phyloP scores from a whole-genome alignment of 2,329 filamentous ascomycete species.

The Aspergillus texensis region DNA sequence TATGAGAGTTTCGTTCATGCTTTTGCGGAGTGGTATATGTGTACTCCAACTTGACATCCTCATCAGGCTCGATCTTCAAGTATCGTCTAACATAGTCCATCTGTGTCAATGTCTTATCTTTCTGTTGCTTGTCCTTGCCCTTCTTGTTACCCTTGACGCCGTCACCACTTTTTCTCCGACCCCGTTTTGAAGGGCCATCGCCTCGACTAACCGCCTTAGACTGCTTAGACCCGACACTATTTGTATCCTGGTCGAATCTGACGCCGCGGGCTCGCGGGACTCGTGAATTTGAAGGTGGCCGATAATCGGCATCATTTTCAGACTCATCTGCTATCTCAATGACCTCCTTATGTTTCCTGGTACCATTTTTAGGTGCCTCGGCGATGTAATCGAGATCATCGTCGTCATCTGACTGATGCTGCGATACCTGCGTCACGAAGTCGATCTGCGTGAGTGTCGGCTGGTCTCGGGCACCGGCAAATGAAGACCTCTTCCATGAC shows the following conservation, averaged over 20 bases:
- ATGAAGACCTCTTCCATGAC: slow-evolving; percentile 21
- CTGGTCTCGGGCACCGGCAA: slow-evolving; percentile 31
- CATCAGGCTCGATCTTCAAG: slow-evolving; percentile 37
- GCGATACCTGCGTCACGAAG: slow-evolving; percentile 34
- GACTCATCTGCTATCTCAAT: slow-evolving; percentile 30
- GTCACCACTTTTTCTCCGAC: slow-evolving; percentile 25
- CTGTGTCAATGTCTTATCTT: slow-evolving; percentile 45
- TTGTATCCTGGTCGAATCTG: slow-evolving; percentile 14
- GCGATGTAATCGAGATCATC: slow-evolving; percentile 38
- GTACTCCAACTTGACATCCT: slow-evolving; percentile 38
- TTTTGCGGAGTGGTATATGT: slow-evolving; percentile 28
- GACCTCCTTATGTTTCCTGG: slow-evolving; percentile 19
- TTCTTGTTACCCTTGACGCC: slow-evolving; percentile 25
- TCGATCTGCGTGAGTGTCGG: slow-evolving; percentile 47
- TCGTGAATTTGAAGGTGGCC: slow-evolving; percentile 15
- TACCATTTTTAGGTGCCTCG: slow-evolving; percentile 4
- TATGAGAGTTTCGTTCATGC: not conserved
- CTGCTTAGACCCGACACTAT: slow-evolving; percentile 20
- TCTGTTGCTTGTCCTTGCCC: slow-evolving; percentile 24
- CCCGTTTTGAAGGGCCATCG: slow-evolving; percentile 18
- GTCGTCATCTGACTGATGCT: slow-evolving; percentile 24
- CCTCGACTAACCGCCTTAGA: slow-evolving; percentile 16
- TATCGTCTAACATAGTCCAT: slow-evolving; percentile 45
- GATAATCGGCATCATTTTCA: slow-evolving; percentile 27
- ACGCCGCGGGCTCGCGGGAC: slow-evolving; percentile 13